Conservation (phyloP, 306 rosid genomes). For the Crotalaria pallida region DNA sequence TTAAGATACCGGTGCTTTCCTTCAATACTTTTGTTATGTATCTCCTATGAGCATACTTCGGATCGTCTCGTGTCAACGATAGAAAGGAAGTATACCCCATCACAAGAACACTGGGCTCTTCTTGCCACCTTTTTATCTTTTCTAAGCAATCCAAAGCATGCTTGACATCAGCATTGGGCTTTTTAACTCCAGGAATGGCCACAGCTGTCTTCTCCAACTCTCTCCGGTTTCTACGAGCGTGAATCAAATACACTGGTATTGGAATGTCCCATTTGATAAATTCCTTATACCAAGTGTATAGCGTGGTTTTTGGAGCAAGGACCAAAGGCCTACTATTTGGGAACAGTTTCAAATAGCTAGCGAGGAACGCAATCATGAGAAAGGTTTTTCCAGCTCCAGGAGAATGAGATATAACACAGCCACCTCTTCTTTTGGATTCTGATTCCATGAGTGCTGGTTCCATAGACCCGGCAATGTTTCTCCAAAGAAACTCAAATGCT, state of each 20-base stretch:
- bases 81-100: constrained; percentile 90
- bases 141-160: constrained; percentile 74
- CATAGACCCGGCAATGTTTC: constrained; percentile 68
- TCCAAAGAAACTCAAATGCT: constrained; percentile 66
- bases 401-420: constrained; percentile 71
- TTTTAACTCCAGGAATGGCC: constrained; percentile 46
- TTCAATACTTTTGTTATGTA: constrained; percentile 78
- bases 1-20: constrained; percentile 75
- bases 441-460: constrained; percentile 46
- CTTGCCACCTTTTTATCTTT: constrained; percentile 70
- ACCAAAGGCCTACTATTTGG: constrained; percentile 73
- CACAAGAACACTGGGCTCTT: constrained; percentile 77
- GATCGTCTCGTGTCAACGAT: constrained; percentile 64
- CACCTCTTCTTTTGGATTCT: constrained; percentile 53
- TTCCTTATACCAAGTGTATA: constrained; percentile 87
- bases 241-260: constrained; percentile 73
- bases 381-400: constrained; percentile 94
- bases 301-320: constrained; percentile 87
- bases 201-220: constrained; percentile 34
- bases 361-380: constrained; percentile 71
- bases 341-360: constrained; percentile 69
- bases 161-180: constrained; percentile 56
- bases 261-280: constrained; percentile 79
- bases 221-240: constrained; percentile 52
- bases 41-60: constrained; percentile 65